These are phyloP conservation scores for Stylosanthes scabra DNA, from an alignment of 331 rosid species.

Conservation along the genomic window DNA sequence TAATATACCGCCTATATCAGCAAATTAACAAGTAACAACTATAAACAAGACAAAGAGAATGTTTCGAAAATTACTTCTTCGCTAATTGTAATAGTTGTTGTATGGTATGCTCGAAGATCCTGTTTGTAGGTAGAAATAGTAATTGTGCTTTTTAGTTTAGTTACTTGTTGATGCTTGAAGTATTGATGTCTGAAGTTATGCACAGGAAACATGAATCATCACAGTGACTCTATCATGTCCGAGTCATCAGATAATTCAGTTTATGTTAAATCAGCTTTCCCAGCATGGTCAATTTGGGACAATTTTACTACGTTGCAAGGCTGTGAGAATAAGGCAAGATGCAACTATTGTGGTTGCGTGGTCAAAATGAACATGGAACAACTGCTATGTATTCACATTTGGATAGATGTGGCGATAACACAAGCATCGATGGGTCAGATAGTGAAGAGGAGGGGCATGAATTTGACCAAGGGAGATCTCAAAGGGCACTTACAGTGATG, in stretches of 20 bases:
- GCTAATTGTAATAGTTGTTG: too few species aligned
- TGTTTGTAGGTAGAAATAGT: too few species aligned
- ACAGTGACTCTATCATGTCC: background rate
- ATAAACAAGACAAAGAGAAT: too few species aligned
- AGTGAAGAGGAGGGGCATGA: background rate
- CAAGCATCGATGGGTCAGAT: background rate
- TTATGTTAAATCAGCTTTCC: background rate
- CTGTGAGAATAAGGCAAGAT: conserved; percentile 1
- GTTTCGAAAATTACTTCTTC: too few species aligned
- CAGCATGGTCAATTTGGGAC: background rate
- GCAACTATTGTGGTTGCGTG: conserved; percentile 24
- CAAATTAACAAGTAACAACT: too few species aligned
- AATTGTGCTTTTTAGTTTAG: background rate
- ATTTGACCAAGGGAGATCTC: background rate
- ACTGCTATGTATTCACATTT: conserved; percentile 10
- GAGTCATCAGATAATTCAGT: background rate
- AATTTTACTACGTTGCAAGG: conserved; percentile 4
- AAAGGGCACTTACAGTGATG: background rate
- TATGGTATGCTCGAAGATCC: too few species aligned
- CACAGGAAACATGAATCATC: background rate
- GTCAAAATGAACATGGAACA: conserved; percentile 14
- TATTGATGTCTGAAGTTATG: background rate
- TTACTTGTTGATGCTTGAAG: background rate
- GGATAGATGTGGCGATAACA: background rate
- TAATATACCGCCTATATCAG: too few species aligned